Percentiles rank a stretch among this genome's conserved stretches.
phyloP scores from a whole-genome alignment of 2,329 filamentous ascomycete species.

The Epicoccum sorghinum region DNA sequence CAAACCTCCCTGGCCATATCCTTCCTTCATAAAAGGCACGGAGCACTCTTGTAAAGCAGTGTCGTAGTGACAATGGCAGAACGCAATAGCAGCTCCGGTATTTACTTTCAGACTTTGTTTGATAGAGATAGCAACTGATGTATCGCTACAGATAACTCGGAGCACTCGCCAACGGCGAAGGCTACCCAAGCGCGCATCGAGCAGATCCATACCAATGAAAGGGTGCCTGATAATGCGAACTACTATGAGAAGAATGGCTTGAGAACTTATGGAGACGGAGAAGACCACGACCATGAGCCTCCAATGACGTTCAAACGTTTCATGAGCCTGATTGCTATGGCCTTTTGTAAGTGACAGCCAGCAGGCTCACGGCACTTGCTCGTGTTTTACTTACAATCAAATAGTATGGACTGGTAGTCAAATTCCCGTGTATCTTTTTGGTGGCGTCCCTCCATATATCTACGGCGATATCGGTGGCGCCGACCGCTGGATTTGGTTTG shows the following conservation, averaged over 20 bases:
- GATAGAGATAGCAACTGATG: background rate
- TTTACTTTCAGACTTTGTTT: background rate
- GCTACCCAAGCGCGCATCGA: conserved; percentile 32
- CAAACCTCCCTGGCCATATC: background rate
- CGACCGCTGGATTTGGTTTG: conserved; percentile 64
- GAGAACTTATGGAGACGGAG: conserved; percentile 40
- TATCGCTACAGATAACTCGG: conserved; percentile 8
- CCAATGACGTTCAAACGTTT: conserved; percentile 46
- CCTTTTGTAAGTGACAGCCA: conserved; percentile 12
- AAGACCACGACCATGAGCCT: conserved; percentile 20
- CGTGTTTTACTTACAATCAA: background rate
- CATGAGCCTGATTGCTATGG: conserved; percentile 58
- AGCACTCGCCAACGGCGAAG: conserved; percentile 17
- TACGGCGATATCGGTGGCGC: conserved; percentile 66
- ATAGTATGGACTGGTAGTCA: conserved; percentile 65
- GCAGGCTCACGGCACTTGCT: background rate
- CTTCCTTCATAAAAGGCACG: no score
- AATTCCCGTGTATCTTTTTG: conserved; percentile 56
- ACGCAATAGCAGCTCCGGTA: conserved; percentile 7
- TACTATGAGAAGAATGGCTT: conserved; percentile 57
- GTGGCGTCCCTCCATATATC: conserved; percentile 52
- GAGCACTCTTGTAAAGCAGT: background rate
- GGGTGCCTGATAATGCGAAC: conserved; percentile 45
- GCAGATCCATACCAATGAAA: conserved; percentile 46
- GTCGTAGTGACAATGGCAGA: background rate